Percentiles rank a stretch among this genome's conserved stretches.
These are phyloP conservation scores for Rhizophagus sp. DNA, from an alignment of 192 early-diverging fungal genomes.

Conservation along the genomic window DNA sequence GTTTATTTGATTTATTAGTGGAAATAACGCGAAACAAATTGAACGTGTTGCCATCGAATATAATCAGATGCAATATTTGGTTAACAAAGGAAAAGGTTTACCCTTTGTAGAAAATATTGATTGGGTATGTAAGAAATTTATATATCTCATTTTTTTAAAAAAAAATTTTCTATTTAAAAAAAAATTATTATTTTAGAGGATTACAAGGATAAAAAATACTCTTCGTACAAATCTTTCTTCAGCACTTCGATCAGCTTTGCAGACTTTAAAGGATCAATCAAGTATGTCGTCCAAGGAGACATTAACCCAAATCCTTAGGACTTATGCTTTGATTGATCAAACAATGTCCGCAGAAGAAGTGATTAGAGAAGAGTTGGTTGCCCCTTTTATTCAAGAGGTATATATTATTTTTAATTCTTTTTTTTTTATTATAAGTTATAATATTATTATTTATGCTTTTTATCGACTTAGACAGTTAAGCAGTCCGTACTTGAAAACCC, in stretches of 20 bases:
- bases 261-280: slow-evolving; percentile 32
- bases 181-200: slow-evolving; percentile 46
- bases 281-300: slow-evolving; percentile 41
- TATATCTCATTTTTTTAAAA: background rate
- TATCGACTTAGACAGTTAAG: background rate
- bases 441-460: background rate
- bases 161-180: no score
- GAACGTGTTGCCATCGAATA: slow-evolving; percentile 85
- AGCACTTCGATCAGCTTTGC: slow-evolving; percentile 55
- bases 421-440: background rate
- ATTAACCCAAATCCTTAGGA: slow-evolving; percentile 71
- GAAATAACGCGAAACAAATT: slow-evolving; percentile 66
- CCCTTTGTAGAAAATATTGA: slow-evolving; percentile 73
- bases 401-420: background rate
- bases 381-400: slow-evolving; percentile 59
- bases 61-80: slow-evolving; percentile 81
- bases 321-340: slow-evolving; percentile 74
- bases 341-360: slow-evolving; percentile 63
- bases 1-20: slow-evolving; percentile 24
- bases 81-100: slow-evolving; percentile 57
- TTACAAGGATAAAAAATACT: slow-evolving; percentile 72
- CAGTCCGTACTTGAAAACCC: slow-evolving; percentile 34
- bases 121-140: slow-evolving; percentile 55
- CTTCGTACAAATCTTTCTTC: slow-evolving; percentile 60
- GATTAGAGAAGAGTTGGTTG: slow-evolving; percentile 56